Percentiles rank a stretch among this genome's conserved stretches.
These are phyloP conservation scores for Hordeum marinum DNA, from an alignment of 176 grass and related monocot genomes.

Conservation along the genomic window DNA sequence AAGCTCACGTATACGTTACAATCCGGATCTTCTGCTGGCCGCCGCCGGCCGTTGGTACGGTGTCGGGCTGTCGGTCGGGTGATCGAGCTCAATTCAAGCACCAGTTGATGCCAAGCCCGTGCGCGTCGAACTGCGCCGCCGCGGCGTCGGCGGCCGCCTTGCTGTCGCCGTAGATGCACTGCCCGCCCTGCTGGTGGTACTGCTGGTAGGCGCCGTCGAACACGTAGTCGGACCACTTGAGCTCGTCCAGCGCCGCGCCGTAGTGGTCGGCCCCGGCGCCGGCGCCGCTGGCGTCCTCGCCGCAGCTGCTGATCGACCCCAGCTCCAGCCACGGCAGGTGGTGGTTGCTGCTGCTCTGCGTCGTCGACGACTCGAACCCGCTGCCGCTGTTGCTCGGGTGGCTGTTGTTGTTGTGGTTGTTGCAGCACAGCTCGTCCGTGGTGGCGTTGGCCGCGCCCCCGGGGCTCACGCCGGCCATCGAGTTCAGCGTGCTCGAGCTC, in stretches of 20 bases:
- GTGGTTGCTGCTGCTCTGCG: background rate
- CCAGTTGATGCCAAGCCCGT: conserved; percentile 27
- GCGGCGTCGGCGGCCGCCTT: conserved; percentile 13
- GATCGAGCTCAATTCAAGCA: conserved; percentile 26
- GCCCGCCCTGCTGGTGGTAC: conserved; percentile 18
- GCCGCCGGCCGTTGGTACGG: background rate
- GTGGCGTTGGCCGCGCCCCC: background rate
- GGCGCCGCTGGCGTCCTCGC: background rate
- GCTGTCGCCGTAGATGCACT: conserved; percentile 46
- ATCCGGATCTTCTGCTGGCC: conserved; percentile 6
- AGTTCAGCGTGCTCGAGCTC: conserved; percentile 48
- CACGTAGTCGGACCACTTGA: conserved; percentile 59
- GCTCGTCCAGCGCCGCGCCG: conserved; percentile 47
- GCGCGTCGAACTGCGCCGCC: conserved; percentile 29
- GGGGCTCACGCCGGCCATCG: conserved; percentile 46
- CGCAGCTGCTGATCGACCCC: conserved; percentile 11
- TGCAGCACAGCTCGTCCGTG: conserved; percentile 26
- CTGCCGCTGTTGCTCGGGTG: conserved; percentile 5
- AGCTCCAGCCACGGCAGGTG: conserved; percentile 46
- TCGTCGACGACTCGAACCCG: conserved; percentile 20
- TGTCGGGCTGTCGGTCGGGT: background rate
- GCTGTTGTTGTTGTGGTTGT: conserved; percentile 25
- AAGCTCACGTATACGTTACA: background rate
- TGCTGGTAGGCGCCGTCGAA: conserved; percentile 40
- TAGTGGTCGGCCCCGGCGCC: conserved; percentile 22